phyloP scores from a whole-genome alignment of 2,329 filamentous ascomycete species.

The Teratosphaeria gauchensis region DNA sequence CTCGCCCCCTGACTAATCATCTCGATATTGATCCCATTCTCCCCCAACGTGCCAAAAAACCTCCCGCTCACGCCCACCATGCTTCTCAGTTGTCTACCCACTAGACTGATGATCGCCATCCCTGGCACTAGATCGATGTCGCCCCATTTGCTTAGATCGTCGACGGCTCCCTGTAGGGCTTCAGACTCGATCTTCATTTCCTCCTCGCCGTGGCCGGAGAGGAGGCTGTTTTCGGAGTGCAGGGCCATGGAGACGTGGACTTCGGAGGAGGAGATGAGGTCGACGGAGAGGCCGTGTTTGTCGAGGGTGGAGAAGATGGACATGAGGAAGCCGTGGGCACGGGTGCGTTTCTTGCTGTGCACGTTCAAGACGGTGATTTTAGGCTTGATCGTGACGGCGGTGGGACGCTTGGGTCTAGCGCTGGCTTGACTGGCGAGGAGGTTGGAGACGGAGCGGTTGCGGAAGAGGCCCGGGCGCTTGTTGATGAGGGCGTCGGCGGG shows the following conservation, averaged over 20 bases:
- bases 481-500: conserved; percentile 44
- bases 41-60: conserved; percentile 91
- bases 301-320: conserved; percentile 89
- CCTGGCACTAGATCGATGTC: conserved; percentile 81
- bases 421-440: conserved; percentile 37
- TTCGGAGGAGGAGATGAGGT: conserved; percentile 92
- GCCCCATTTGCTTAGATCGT: conserved; percentile 69
- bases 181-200: conserved; percentile 39
- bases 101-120: conserved; percentile 92
- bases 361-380: conserved; percentile 96
- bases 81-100: conserved; percentile 94
- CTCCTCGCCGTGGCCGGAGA: conserved; percentile 36
- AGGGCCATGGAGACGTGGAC: conserved; percentile 97
- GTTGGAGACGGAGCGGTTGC: conserved; percentile 35
- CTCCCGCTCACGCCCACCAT: conserved; percentile 84
- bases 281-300: conserved; percentile 76
- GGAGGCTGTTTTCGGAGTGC: conserved; percentile 60
- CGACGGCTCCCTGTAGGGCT: conserved; percentile 44
- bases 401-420: conserved; percentile 29
- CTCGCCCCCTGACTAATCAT: conserved; percentile 99
- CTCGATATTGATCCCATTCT: conserved; percentile 92
- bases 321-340: conserved; percentile 92
- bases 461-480: conserved; percentile 43
- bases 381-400: conserved; percentile 89
- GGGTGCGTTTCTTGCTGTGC: conserved; percentile 91